Base-by-base conservation (phyloP, 2,329 filamentous ascomycete genomes). In the Aspergillus sp. region DNA sequence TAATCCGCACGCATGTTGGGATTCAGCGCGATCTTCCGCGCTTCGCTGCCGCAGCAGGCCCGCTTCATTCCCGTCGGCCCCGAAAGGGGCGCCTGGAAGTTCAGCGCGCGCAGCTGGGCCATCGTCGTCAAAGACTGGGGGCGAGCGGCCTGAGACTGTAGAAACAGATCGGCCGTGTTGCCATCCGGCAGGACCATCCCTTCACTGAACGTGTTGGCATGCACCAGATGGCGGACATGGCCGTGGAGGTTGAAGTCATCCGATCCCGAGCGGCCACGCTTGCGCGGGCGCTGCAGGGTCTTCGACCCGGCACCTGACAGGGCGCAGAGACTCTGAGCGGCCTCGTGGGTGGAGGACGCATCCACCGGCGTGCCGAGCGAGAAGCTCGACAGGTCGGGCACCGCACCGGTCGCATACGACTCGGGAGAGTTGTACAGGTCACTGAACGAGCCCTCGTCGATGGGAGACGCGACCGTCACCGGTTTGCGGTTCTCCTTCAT, bases 291-390 rank as follows among this genome's bases (percentile, higher is more conserved):
- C 21, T 53, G 63, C 38, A 56, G 55, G 55, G 46, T 21, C 57
- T 64, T 16, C 66, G 60, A 7, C 66, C 11, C 55, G 17, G 68
- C 67, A 13, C 69, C 69, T 19, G 72, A 72, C 36, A 75, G 60
- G 54, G 72, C 70, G 53, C 72, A 75, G 21, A 75, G 63, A 40
- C 73, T 71, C 56, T 69, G 71, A 17, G 72, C 72, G 3, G 72
- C 72, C 57, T 74, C 72, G 29, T 67, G 71, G 23, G 65, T 58
- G 46, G 57, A 52, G 7, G 41, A 59, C 47, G 63, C 53, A 36
- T 70, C 67, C 10, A 64, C 55, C 2, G 68, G 60, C 9, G 66
- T 64, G 41, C 64, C 63, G 55, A 74, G 43, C 11, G 69, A 65
- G 40, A 70, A 73, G 45, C 61, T 62, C 29, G 71, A 67, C 20